Conservation (phyloP, 2,329 filamentous ascomycete genomes). For the Daldinia sp. region DNA sequence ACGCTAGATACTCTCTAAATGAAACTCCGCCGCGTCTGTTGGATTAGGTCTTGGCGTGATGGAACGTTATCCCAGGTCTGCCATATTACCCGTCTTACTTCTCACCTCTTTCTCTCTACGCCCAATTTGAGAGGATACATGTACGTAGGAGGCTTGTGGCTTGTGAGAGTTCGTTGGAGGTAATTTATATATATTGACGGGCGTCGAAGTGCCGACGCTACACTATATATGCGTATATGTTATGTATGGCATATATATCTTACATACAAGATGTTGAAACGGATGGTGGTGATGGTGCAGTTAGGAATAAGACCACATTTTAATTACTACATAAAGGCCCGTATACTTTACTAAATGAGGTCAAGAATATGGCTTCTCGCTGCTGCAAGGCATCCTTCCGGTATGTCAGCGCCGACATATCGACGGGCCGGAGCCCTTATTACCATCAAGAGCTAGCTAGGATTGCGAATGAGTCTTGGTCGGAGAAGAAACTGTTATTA, state of each 20-base stretch:
- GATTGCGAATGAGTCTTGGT: neutral
- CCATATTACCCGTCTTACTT: conserved; percentile 31
- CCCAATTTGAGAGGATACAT: neutral
- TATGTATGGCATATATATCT: neutral
- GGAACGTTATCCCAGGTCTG: conserved; percentile 18
- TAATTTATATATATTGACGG: conserved; percentile 35
- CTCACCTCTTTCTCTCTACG: neutral
- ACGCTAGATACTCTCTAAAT: conserved; percentile 20
- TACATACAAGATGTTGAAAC: neutral
- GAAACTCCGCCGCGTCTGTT: conserved; percentile 33
- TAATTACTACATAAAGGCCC: neutral
- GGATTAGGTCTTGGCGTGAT: conserved; percentile 30
- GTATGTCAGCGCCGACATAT: conserved; percentile 18
- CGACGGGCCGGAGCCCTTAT: conserved; percentile 34
- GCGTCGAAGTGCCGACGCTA: conserved; percentile 29
- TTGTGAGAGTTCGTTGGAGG: neutral
- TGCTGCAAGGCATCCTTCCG: conserved; percentile 4
- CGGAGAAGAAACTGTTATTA: neutral
- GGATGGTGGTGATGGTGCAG: neutral
- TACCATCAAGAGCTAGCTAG: conserved; percentile 2
- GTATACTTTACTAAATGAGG: neutral
- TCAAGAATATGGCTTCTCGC: neutral
- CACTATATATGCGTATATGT: neutral
- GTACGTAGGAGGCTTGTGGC: neutral
- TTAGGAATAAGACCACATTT: neutral